Base-by-base conservation (phyloP, 1,284 basidiomycete species). In the Schizophyllum amplum region DNA sequence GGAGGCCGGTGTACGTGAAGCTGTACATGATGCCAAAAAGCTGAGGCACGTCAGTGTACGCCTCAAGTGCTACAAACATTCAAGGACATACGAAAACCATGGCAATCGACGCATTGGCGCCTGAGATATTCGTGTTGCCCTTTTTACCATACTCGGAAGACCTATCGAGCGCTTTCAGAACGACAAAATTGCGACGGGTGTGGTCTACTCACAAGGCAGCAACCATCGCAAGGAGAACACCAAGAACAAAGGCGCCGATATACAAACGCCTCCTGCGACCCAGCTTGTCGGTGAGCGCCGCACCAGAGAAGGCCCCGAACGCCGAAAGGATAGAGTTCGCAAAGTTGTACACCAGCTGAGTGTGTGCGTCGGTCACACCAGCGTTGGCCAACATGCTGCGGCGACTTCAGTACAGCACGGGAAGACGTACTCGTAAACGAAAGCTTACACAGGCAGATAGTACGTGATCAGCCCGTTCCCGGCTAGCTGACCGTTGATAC, bases 381-480 rank as follows among this genome's bases (percentile, higher is more conserved):
- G 67, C 67, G 50, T 68, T 68, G 52, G 60, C 42, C 47, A 68
- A 56, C 60, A 68, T 61, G 24, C n/a, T n/a, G n/a, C n/a, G n/a
- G n/a, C n/a, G n/a, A n/a, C n/a, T n/a, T n/a, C n/a, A n/a, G n/a
- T n/a, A n/a, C n/a, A n/a, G n/a, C n/a, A n/a, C n/a, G n/a, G n/a
- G n/a, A n/a, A n/a, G n/a, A n/a, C n/a, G n/a, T n/a, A n/a, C n/a
- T n/a, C n/a, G n/a, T n/a, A n/a, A n/a, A n/a, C n/a, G n/a, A n/a
- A n/a, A n/a, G n/a, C n/a, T n/a, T n/a, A n/a, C n/a, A 66, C 63
- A 21, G 67, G 61, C 0, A 68, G 56, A 55, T 64, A 68, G 55
- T 68, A 68, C 22, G 66, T 68, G 56, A 68, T 66, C 27, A 68
- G 55, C 62, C 67, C 67, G 53, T 68, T 68, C 5, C 67, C 67